These are phyloP conservation scores for Fragaria nilgerrensis DNA, from an alignment of 306 rosid genomes.

Conservation along the genomic window DNA sequence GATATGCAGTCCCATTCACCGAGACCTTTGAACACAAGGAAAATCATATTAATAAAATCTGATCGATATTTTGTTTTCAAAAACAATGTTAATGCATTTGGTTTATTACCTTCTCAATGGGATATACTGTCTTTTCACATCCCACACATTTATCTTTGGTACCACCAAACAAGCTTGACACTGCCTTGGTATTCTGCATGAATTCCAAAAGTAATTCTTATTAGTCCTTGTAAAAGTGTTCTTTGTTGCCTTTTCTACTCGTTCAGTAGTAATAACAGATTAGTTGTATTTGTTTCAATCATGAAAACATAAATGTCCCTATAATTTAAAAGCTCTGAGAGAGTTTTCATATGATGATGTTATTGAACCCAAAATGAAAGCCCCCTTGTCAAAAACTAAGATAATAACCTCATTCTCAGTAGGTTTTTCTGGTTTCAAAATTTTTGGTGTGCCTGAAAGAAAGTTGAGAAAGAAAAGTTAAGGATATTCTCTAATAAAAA, in stretches of 20 bases:
- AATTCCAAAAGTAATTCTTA: neutral
- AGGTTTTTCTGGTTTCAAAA: constrained; percentile 50
- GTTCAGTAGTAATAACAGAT: neutral
- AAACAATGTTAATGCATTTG: neutral
- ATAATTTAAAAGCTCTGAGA: neutral
- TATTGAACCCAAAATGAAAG: neutral
- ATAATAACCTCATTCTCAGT: constrained; percentile 42
- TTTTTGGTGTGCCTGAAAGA: constrained; percentile 65
- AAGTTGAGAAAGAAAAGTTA: neutral
- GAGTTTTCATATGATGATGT: neutral
- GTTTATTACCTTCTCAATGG: constrained; percentile 61
- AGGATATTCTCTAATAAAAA: neutral
- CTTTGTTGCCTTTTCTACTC: neutral
- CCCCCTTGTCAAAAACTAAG: neutral
- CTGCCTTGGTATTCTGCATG: constrained; percentile 47
- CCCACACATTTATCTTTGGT: constrained; percentile 73
- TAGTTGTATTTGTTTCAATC: neutral
- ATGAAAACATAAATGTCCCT: neutral
- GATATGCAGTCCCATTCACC: constrained; percentile 56
- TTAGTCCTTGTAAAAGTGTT: neutral
- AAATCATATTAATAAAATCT: neutral
- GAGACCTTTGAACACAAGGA: constrained; percentile 38
- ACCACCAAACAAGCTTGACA: constrained; percentile 57
- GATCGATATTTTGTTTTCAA: neutral
- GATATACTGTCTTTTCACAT: constrained; percentile 76